These are phyloP conservation scores for Microdochium nivale DNA, from an alignment of 2,329 filamentous ascomycete species.

Conservation along the genomic window DNA sequence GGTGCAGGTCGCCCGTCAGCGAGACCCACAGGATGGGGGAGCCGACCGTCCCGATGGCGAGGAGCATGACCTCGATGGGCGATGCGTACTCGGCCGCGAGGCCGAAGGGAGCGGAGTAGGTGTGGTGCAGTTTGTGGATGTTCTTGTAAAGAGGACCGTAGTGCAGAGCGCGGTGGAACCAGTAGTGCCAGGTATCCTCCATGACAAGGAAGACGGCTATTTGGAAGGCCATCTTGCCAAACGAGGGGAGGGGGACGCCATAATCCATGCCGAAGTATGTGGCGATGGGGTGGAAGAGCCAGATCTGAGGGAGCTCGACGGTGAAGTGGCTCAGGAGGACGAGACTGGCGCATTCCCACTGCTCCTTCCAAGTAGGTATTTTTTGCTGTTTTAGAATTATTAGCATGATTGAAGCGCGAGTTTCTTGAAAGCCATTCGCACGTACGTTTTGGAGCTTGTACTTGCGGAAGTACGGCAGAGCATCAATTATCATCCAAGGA, in stretches of 20 bases:
- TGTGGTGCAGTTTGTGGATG: conserved; percentile 98
- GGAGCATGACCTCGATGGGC: conserved; percentile 91
- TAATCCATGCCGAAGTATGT: conserved; percentile 86
- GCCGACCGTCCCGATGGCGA: conserved; percentile 80
- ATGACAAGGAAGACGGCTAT: conserved; percentile 91
- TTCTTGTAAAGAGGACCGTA: conserved; percentile 92
- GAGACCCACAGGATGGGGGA: conserved; percentile 76
- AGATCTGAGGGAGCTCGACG: conserved; percentile 96
- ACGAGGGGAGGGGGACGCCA: conserved; percentile 77
- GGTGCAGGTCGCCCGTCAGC: conserved; percentile 79
- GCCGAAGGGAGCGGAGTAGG: conserved; percentile 95
- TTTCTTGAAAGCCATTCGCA: conserved; percentile 8
- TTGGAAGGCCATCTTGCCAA: conserved; percentile 82
- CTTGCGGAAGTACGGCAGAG: conserved; percentile 76
- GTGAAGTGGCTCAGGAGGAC: conserved; percentile 95
- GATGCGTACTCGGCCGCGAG: conserved; percentile 96
- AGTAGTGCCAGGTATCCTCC: conserved; percentile 98
- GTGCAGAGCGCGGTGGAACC: conserved; percentile 86
- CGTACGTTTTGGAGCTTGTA: conserved; percentile 89
- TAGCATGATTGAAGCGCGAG: neutral
- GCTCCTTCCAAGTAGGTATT: conserved; percentile 84
- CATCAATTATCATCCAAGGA: conserved; percentile 89
- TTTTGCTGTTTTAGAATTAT: conserved; percentile 45
- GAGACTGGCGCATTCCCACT: conserved; percentile 87
- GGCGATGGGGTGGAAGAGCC: conserved; percentile 96